Percentiles rank a stretch among this genome's conserved stretches.
These are phyloP conservation scores for Sutorius australiensis DNA, from an alignment of 768 basidiomycete genomes.

Conservation along the genomic window DNA sequence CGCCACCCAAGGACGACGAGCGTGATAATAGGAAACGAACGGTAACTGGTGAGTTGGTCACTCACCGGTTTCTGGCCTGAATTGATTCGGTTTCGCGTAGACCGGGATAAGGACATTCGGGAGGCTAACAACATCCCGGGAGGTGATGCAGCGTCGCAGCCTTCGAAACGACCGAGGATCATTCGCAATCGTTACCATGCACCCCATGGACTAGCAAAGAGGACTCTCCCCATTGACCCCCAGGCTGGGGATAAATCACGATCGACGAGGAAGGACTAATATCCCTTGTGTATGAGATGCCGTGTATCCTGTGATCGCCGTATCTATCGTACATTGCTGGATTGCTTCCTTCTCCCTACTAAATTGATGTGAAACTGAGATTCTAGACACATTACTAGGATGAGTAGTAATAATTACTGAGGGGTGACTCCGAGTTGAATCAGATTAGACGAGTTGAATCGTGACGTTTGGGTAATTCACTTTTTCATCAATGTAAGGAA, in stretches of 20 bases:
- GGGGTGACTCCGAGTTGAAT: constrained; percentile 33
- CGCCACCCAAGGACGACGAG: constrained; percentile 54
- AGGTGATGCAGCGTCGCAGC: constrained; percentile 38
- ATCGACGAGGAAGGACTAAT: constrained; percentile 51
- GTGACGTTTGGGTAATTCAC: constrained; percentile 19
- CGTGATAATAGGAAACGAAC: constrained; percentile 68
- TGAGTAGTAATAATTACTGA: constrained; percentile 18
- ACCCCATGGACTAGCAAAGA: constrained; percentile 49
- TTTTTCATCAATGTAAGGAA: constrained; percentile 82
- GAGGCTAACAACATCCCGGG: constrained; percentile 35
- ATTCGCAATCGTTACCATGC: constrained; percentile 49
- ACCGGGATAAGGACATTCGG: constrained; percentile 58
- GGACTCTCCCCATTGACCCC: constrained; percentile 60
- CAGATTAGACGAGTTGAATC: constrained; percentile 48
- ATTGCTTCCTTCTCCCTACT: constrained; percentile 14
- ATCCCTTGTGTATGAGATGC: constrained; percentile 1
- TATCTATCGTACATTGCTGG: constrained; percentile 14
- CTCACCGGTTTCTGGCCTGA: not conserved
- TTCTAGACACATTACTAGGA: constrained; percentile 19
- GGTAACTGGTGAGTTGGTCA: constrained; percentile 51
- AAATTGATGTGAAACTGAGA: constrained; percentile 9
- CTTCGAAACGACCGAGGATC: constrained; percentile 59
- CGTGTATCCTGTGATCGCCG: constrained; percentile 9
- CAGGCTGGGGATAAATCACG: constrained; percentile 55
- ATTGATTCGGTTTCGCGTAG: constrained; percentile 31